Percentiles rank a stretch among this genome's conserved stretches.
These are phyloP conservation scores for Beauveria rudraprayagi DNA, from an alignment of 2,329 filamentous ascomycete genomes.

Conservation along the genomic window DNA sequence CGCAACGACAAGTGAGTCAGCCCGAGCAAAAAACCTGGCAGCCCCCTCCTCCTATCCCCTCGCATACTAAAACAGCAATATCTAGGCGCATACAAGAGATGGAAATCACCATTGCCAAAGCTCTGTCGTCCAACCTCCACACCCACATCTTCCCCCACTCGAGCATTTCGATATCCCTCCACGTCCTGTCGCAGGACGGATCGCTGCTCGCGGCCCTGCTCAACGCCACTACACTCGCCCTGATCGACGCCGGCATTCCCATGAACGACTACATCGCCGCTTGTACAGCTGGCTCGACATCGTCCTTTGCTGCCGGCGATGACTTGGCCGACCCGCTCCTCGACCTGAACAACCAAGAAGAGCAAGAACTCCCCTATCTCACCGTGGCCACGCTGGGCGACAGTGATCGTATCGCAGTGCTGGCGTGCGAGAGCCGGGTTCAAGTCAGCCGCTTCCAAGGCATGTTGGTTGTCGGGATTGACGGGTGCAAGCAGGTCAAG, in stretches of 20 bases:
- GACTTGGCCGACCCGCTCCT: conserved; percentile 68
- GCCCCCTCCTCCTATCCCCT: background rate
- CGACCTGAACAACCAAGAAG: conserved; percentile 71
- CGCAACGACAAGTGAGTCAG: conserved; percentile 78
- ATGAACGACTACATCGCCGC: conserved; percentile 89
- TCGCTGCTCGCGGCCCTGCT: conserved; percentile 81
- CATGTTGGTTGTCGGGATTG: conserved; percentile 86
- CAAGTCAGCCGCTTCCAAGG: conserved; percentile 75
- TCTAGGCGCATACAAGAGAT: conserved; percentile 71
- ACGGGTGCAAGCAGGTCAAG: conserved; percentile 82
- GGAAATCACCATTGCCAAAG: conserved; percentile 67
- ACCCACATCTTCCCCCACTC: conserved; percentile 84
- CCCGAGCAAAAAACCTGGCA: background rate
- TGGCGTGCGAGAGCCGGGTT: conserved; percentile 84
- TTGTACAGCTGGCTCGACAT: conserved; percentile 77
- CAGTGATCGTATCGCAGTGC: conserved; percentile 65
- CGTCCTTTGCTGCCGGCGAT: conserved; percentile 55
- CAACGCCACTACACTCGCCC: conserved; percentile 83
- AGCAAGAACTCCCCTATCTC: conserved; percentile 80
- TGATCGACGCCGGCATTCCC: conserved; percentile 90
- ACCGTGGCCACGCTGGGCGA: conserved; percentile 75
- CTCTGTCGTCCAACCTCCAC: conserved; percentile 71
- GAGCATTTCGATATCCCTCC: conserved; percentile 73
- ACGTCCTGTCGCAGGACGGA: conserved; percentile 85
- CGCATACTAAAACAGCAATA: background rate